Conservation (phyloP, 495 filamentous ascomycete species). For the Pseudotulostoma volvatum region DNA sequence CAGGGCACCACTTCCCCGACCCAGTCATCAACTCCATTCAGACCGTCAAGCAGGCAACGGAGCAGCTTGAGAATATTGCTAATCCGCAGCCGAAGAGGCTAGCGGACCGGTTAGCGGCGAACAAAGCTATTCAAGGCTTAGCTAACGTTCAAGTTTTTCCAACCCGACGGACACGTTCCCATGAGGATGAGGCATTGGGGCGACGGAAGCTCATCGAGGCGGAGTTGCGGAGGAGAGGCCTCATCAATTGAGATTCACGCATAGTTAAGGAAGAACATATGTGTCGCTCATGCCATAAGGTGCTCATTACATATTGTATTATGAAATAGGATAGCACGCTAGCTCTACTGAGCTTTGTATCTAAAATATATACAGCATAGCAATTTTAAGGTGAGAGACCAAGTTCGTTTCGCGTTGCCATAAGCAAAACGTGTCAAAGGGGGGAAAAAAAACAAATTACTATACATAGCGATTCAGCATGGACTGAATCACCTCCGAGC, state of each 20-base stretch:
- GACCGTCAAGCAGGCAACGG: conserved; percentile 40
- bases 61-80: conserved; percentile 24
- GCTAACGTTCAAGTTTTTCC: conserved; percentile 54
- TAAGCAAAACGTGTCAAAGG: no score
- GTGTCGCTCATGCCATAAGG: no score
- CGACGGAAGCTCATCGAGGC: conserved; percentile 72
- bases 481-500: no score
- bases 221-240: conserved; percentile 46
- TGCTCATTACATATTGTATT: no score
- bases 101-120: conserved; percentile 18
- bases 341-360: no score
- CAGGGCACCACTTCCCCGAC: conserved; percentile 57
- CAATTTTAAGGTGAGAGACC: no score
- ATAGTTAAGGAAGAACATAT: no score
- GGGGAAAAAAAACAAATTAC: no score
- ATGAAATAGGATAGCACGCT: no score
- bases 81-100: conserved; percentile 45
- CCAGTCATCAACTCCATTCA: conserved; percentile 34
- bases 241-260: conserved; percentile 16
- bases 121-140: conserved; percentile 29
- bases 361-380: no score
- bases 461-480: no score
- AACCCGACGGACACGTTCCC: conserved; percentile 43
- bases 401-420: no score
- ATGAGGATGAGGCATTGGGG: conserved; percentile 61